Evolutionary conservation across 768 basidiomycete species (phyloP), one percentile per base, ranked within the genome.

Genomic region (Phaeolepiota aurea): DNA sequence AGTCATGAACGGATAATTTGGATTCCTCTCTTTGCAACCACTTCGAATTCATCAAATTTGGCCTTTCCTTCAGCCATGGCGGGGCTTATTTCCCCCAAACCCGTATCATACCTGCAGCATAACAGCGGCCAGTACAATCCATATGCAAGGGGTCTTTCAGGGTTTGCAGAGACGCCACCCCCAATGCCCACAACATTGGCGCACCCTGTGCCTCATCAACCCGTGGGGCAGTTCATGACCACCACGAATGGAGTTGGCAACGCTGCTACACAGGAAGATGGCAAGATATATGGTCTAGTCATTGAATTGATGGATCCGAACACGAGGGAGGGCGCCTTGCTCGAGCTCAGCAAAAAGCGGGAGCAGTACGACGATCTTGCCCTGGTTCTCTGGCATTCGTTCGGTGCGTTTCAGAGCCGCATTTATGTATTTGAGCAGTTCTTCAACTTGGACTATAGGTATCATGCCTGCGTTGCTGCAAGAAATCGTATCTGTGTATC

Each of bases 341-440:
- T 98, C 40, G 96, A 99, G 65, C 71, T 99, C 53, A 94, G 90
- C 67, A 98, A 99, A 75, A 98, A 97, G 70, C 71, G 96, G 47
- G 96, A 98, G 64, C 93, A 98, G 62, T 98, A 94, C 56, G 96
- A 99, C 57, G 93, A 99, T 63, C 79, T 99, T 34, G 96, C 96
- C 1, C 74, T 98, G 32, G 88, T 99, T 18, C 72, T 99, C 4
- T 99, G 96, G 96, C 93, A 98, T 54, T 92, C 92, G 2, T 99
- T 97, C 54, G 94, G 94, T 94, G 49, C 43, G 67, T 49, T 28
- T n/a, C 28, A 31, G 9, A 9, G 14, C 28, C 28, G 28, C 28
- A 14, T 10, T 31, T 9, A 31, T 31, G 28, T 10, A 31, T 10
- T 14, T 31, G 14, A 10, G 28, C 20, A 25, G 7, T 39, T 7